A percentile compares a stretch with the other conserved stretches of the same genome.
Evolutionary conservation across 2,329 filamentous ascomycete genomes (phyloP).

Genomic region (Fusarium euwallaceae): DNA sequence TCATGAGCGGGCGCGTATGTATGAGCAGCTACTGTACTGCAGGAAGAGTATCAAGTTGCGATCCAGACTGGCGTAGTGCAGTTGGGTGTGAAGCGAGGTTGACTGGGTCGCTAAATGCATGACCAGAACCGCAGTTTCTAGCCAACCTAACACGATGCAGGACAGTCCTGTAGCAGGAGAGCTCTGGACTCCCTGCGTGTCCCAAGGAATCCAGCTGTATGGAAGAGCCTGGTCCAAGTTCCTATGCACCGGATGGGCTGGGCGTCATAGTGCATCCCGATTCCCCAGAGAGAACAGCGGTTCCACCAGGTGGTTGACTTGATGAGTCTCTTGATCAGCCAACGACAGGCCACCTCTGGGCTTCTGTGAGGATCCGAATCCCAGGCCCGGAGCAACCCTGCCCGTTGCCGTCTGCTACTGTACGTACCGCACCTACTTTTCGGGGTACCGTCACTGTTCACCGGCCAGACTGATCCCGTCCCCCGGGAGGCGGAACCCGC

Average conservation of each 20-base stretch:
- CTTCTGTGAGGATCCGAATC: slow-evolving; percentile 3
- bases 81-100: neutral
- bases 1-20: neutral
- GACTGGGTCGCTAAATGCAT: neutral
- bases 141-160: neutral
- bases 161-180: neutral
- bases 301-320: slow-evolving; percentile 3
- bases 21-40: neutral
- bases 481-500: slow-evolving; percentile 14
- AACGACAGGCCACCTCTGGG: neutral
- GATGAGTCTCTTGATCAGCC: neutral
- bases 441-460: slow-evolving; percentile 3
- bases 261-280: slow-evolving; percentile 7
- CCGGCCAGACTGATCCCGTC: slow-evolving; percentile 9
- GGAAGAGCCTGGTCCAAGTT: neutral
- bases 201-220: neutral
- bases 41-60: neutral
- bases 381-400: neutral
- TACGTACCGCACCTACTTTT: neutral
- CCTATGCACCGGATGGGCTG: neutral
- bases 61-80: neutral
- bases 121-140: neutral
- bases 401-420: neutral
- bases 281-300: neutral
- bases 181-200: neutral